Base-by-base conservation (phyloP, 164 flowering plant species). In the Pachysandra terminalis region DNA sequence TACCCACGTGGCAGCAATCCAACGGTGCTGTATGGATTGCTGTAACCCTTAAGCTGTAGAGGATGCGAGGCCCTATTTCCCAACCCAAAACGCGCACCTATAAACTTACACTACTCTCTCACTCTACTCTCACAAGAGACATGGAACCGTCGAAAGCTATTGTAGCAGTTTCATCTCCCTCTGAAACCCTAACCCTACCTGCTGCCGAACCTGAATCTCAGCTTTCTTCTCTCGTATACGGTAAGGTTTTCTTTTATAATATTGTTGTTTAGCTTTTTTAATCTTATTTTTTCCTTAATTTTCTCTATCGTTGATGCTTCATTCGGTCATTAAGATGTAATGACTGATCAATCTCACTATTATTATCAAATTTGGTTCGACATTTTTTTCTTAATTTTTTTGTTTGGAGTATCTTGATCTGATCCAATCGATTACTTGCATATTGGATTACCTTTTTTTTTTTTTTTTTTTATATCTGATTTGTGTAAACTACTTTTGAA, bases 201-300 rank as follows among this genome's bases (percentile, higher is more conserved):
- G 65, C 71, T 7, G n/a, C 68, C 9, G 79, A 81, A 63, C 53
- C 70, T 22, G 85, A 78, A 35, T 81, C 86, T 61, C 76, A 59
- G 55, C 80, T 83, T 37, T 74, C 86, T n/a, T 74, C 77, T 65
- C 74, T 86, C 72, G 61, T 82, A n/a, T 77, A 67, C 61, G 83
- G 87, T 84, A 54, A 54, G 58, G 54, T 49, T 56, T 57, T 67
- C 68, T 45, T 51, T 32, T 28, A n/a, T 9, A 32, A 22, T 19
- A 19, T 27, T 35, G 12, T 3, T 28, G 35, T 56, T 63, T 62
- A 19, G 26, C 12, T 21, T 59, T 45, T 21, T 32, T 25, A 55
- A 32, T 32, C 37, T 3, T 32, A 3, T 32, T 32, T 32, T 32
- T 32, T 32, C 37, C 37, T 32, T 32, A 32, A 7, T 3, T 32